phyloP scores from a whole-genome alignment of 495 filamentous ascomycete genomes.

The Penicillium waksmanii region DNA sequence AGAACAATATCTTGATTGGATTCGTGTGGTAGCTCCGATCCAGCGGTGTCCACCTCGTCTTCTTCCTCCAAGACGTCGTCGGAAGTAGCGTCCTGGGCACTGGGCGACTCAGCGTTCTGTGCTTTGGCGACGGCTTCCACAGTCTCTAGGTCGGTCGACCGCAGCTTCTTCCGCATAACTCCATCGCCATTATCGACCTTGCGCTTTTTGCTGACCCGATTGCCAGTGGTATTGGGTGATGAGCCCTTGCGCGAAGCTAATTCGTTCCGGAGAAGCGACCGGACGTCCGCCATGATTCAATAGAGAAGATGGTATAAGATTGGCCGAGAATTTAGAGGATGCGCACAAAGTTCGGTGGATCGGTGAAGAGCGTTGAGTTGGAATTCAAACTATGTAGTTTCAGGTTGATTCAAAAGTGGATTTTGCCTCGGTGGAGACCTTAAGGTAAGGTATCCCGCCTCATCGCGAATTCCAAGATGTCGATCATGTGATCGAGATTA shows the following conservation, averaged over 20 bases:
- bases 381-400: constrained; percentile 14
- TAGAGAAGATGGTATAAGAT: background rate
- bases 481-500: constrained; percentile 25
- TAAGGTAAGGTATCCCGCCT: too few relatives aligned
- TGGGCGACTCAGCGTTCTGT: constrained; percentile 26
- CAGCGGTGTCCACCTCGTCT: constrained; percentile 21
- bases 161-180: constrained; percentile 52
- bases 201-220: constrained; percentile 58
- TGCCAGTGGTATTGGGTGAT: constrained; percentile 40
- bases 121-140: constrained; percentile 30
- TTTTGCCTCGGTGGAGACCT: constrained; percentile 31
- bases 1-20: constrained; percentile 19
- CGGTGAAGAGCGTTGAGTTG: constrained; percentile 2
- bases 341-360: background rate
- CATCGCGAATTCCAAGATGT: background rate
- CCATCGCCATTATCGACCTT: constrained; percentile 56
- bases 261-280: constrained; percentile 80
- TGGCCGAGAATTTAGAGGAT: background rate
- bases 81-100: constrained; percentile 23
- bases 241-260: constrained; percentile 74
- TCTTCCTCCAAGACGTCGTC: constrained; percentile 36
- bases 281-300: constrained; percentile 75
- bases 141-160: constrained; percentile 34
- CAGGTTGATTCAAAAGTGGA: constrained; percentile 24
- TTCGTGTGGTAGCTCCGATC: constrained; percentile 31